A percentile compares a stretch with the other conserved stretches of the same genome.
Conservation (phyloP, 2,329 filamentous ascomycete genomes). For the Clathrospora elynae region DNA sequence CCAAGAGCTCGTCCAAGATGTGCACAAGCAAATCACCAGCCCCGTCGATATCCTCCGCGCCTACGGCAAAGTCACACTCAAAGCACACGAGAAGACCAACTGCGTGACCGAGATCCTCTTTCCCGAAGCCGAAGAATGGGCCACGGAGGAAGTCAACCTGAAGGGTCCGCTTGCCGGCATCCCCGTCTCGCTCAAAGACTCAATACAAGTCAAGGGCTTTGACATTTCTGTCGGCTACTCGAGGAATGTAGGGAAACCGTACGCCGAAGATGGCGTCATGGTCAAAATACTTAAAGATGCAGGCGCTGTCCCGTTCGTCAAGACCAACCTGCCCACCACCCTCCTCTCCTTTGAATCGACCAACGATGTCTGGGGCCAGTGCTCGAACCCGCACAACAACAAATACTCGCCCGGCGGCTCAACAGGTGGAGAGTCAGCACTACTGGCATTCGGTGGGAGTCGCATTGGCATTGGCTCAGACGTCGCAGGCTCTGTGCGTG, state of each 20-base stretch:
- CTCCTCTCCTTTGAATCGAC: constrained; percentile 84
- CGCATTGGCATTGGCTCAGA: constrained; percentile 90
- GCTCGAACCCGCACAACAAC: constrained; percentile 80
- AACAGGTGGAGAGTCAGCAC: constrained; percentile 80
- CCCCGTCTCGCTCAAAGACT: constrained; percentile 81
- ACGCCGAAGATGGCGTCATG: constrained; percentile 70
- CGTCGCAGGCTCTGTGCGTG: constrained; percentile 85
- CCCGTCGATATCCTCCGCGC: constrained; percentile 78
- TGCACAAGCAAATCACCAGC: constrained; percentile 69
- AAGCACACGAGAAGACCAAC: constrained; percentile 85
- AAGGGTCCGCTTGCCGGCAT: constrained; percentile 85
- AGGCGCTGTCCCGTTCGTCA: constrained; percentile 87
- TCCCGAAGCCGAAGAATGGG: constrained; percentile 75
- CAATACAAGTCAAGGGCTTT: constrained; percentile 78
- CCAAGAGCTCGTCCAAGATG: constrained; percentile 74
- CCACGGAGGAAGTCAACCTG: constrained; percentile 65
- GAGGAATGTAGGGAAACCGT: constrained; percentile 69
- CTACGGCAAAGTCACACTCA: constrained; percentile 84
- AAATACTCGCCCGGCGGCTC: constrained; percentile 87
- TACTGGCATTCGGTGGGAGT: constrained; percentile 79
- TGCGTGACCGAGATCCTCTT: constrained; percentile 88
- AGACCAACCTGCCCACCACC: constrained; percentile 88
- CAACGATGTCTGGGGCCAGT: constrained; percentile 80
- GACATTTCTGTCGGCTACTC: constrained; percentile 84
- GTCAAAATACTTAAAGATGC: constrained; percentile 82